Percentiles rank a stretch among this genome's conserved stretches.
Evolutionary conservation across 2,329 filamentous ascomycete species (phyloP).

Genomic region (Kalaharituber pfeilii): DNA sequence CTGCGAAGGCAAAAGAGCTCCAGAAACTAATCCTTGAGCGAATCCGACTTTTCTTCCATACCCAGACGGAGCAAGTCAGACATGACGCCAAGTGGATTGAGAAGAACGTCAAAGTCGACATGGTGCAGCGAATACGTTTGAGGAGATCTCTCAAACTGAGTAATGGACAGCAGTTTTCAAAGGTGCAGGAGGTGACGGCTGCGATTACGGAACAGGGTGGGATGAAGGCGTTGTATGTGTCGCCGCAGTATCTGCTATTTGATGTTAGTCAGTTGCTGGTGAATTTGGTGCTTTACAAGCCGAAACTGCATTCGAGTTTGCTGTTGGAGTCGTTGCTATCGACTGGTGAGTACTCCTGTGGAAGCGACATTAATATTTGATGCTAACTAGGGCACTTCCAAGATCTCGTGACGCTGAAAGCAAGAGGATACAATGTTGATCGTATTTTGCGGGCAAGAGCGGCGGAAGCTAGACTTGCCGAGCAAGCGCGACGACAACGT

Average conservation of each 20-base stretch:
- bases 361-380: neutral
- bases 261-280: conserved; percentile 82
- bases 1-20: conserved; percentile 49
- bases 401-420: conserved; percentile 62
- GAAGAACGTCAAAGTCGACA: conserved; percentile 59
- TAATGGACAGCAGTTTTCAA: conserved; percentile 30
- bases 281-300: conserved; percentile 58
- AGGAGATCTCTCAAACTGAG: conserved; percentile 16
- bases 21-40: conserved; percentile 73
- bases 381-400: conserved; percentile 35
- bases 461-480: conserved; percentile 70
- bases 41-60: conserved; percentile 76
- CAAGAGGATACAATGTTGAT: conserved; percentile 90
- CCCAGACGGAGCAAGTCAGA: conserved; percentile 59
- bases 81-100: conserved; percentile 85
- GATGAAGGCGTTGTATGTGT: conserved; percentile 47
- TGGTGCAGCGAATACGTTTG: conserved; percentile 61
- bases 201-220: neutral
- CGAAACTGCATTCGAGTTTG: conserved; percentile 74
- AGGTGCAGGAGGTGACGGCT: conserved; percentile 27
- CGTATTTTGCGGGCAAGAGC: conserved; percentile 78
- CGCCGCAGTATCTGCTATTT: conserved; percentile 60
- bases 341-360: conserved; percentile 13
- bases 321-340: conserved; percentile 79
- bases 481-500: conserved; percentile 48